These are phyloP conservation scores for Herpetomonas tarakana DNA, from an alignment of 208 protist species.

Conservation along the genomic window DNA sequence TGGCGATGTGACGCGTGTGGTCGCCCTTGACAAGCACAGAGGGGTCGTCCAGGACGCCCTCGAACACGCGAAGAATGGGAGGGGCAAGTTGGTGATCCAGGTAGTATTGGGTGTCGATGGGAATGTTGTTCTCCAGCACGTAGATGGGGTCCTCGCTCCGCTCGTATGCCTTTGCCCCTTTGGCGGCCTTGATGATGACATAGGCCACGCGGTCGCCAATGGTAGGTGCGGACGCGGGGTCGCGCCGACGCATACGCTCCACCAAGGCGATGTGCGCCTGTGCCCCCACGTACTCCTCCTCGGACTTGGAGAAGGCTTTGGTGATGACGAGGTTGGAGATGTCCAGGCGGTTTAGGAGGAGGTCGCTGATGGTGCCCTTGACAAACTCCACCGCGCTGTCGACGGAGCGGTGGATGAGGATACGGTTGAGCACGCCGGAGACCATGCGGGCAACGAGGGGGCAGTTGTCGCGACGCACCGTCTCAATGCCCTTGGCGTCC, in stretches of 20 bases:
- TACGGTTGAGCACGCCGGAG: slow-evolving; percentile 82
- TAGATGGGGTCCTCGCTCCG: slow-evolving; percentile 99
- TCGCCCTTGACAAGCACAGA: slow-evolving; percentile 92
- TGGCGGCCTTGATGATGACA: slow-evolving; percentile 77
- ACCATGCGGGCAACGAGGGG: slow-evolving; percentile 84
- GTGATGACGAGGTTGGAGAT: slow-evolving; percentile 87
- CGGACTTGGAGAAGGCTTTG: slow-evolving; percentile 91
- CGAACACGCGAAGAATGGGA: slow-evolving; percentile 88
- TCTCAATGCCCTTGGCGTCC: slow-evolving; percentile 99
- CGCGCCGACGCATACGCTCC: slow-evolving; percentile 81
- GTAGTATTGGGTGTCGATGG: slow-evolving; percentile 88
- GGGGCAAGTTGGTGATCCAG: slow-evolving; percentile 86
- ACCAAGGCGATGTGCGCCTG: slow-evolving; percentile 85
- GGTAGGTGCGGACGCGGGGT: slow-evolving; percentile 77
- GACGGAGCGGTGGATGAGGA: slow-evolving; percentile 80
- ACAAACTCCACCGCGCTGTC: slow-evolving; percentile 90
- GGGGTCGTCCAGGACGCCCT: slow-evolving; percentile 96
- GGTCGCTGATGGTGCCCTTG: slow-evolving; percentile 84
- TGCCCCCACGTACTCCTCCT: slow-evolving; percentile 93
- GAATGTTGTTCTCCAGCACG: slow-evolving; percentile 88
- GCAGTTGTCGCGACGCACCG: slow-evolving; percentile 99
- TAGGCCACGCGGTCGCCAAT: slow-evolving; percentile 87
- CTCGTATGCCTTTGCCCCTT: slow-evolving; percentile 96
- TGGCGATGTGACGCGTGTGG: slow-evolving; percentile 96
- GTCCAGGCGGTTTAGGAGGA: slow-evolving; percentile 82